Evolutionary conservation across 176 grass and related monocot species (phyloP), one percentile per base, ranked within the genome.

Genomic region (bread wheat (Triticum aestivum)): DNA sequence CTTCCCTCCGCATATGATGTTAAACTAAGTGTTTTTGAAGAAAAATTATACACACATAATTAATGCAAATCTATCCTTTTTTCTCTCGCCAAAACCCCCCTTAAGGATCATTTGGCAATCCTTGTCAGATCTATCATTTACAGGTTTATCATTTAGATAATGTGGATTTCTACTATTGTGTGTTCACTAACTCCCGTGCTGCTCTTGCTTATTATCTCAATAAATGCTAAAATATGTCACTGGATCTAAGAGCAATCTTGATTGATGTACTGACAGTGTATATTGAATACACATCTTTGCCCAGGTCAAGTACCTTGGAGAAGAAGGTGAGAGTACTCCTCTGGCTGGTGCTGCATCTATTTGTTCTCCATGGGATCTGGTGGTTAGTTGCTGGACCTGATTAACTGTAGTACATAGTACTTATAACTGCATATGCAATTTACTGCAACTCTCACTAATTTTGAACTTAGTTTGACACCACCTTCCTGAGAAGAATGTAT

Each of bases 221-320:
- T 27, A 27, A 18, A 61, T 69, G 32, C 14, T 73, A 52, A 52
- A 78, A 8, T 20, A 61, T 21, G 15, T 65, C 44, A 61, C 20
- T 87, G n/a, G 14, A 75, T 87, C 33, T 73, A n/a, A 59, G 56
- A 79, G 37, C 56, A 27, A 29, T 67, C 52, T 67, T n/a, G 38
- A 69, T 83, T 72, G 44, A 83, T 87, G 67, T 41, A 80, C 6
- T n/a, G 23, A 78, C 66, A 62, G 11, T 82, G 11, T 73, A 76
- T 92, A 82, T 83, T 78, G 85, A 49, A 83, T 80, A 29, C 39
- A 77, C 79, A 59, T 91, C 52, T 86, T 81, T 89, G 4, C 67
- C 27, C 88, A 99, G 97, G 97, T 99, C 27, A 99, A 99, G 58
- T 99, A 99, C 91, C 93, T 99, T 80, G 97, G 97, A 82, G 97